Evolutionary conservation across 2,329 filamentous ascomycete genomes (phyloP).

Genomic region (Botrytis hyacinthi): DNA sequence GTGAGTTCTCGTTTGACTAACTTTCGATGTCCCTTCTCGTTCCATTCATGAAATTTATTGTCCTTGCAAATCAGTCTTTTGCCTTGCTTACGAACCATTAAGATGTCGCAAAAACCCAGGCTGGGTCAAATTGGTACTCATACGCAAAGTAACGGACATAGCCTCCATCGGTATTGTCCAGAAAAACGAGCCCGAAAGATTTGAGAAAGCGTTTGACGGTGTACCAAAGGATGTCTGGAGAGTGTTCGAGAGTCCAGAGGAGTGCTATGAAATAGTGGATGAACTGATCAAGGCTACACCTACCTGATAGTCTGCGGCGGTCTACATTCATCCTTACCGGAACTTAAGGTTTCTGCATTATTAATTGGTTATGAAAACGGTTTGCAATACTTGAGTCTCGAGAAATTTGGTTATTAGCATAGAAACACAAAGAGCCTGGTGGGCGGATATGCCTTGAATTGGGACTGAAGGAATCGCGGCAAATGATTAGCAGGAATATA

Average conservation of each 20-base stretch:
- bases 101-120: conserved; percentile 63
- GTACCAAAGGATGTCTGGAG: conserved; percentile 72
- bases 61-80: not conserved
- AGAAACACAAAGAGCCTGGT: no score
- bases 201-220: conserved; percentile 77
- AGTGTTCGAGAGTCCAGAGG: conserved; percentile 75
- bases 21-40: not conserved
- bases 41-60: not conserved
- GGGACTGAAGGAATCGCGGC: not conserved
- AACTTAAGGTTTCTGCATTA: not conserved
- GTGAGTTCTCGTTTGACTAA: conserved; percentile 44
- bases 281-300: conserved; percentile 27
- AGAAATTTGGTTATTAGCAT: not conserved
- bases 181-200: conserved; percentile 72
- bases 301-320: not conserved
- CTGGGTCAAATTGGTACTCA: conserved; percentile 82
- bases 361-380: not conserved
- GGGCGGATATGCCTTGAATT: not conserved
- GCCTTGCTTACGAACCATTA: conserved; percentile 33
- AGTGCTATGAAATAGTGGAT: conserved; percentile 51
- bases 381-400: not conserved
- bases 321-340: not conserved
- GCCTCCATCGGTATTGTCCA: conserved; percentile 66
- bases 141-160: conserved; percentile 78
- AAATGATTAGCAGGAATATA: not conserved